These are phyloP conservation scores for Xylariaceae sp. DNA, from an alignment of 2,329 filamentous ascomycete genomes.

Conservation along the genomic window DNA sequence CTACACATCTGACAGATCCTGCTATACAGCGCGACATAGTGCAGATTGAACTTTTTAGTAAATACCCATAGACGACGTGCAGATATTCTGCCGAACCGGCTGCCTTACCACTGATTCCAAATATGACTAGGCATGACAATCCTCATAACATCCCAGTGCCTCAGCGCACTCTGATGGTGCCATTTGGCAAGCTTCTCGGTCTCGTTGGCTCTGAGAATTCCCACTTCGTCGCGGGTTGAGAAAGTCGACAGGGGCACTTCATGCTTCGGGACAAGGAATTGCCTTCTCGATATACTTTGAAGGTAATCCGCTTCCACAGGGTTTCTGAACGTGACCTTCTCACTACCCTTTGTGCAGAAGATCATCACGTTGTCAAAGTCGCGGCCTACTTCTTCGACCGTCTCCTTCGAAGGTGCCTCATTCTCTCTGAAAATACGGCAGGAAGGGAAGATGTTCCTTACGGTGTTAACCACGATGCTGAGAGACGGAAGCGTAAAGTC, in stretches of 20 bases:
- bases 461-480: slow-evolving; percentile 80
- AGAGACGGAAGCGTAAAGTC: slow-evolving; percentile 81
- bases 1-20: too few relatives aligned
- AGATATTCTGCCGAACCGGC: not conserved
- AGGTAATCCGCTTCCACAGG: slow-evolving; percentile 72
- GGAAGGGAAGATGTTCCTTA: slow-evolving; percentile 80
- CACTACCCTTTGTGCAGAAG: slow-evolving; percentile 77
- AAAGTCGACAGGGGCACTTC: slow-evolving; percentile 67
- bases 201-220: slow-evolving; percentile 66
- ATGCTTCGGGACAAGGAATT: slow-evolving; percentile 74
- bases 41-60: not conserved
- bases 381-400: slow-evolving; percentile 54
- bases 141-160: slow-evolving; percentile 94
- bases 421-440: slow-evolving; percentile 91
- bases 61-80: not conserved
- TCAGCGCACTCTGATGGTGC: slow-evolving; percentile 77
- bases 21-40: not conserved
- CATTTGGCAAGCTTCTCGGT: slow-evolving; percentile 71
- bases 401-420: slow-evolving; percentile 56
- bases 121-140: slow-evolving; percentile 76
- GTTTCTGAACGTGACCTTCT: slow-evolving; percentile 70
- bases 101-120: slow-evolving; percentile 83
- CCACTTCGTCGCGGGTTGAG: slow-evolving; percentile 52
- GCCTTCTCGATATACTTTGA: slow-evolving; percentile 71
- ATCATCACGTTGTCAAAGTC: slow-evolving; percentile 98